Percentiles rank a stretch among this genome's conserved stretches.
Conservation (phyloP, 306 rosid genomes). For the Fragaria ananassa region DNA sequence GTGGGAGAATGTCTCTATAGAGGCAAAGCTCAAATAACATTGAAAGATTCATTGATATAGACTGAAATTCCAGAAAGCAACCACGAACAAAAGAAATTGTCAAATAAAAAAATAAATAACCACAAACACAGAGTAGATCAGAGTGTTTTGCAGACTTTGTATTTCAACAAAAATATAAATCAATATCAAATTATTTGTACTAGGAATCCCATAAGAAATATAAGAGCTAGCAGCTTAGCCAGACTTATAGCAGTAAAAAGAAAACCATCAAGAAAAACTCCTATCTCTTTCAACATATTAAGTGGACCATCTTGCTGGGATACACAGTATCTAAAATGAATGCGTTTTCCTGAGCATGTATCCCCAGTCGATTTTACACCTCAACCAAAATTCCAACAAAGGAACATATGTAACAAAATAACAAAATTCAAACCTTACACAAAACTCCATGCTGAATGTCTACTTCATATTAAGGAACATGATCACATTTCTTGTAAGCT, state of each 20-base stretch:
- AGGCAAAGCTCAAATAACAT: neutral
- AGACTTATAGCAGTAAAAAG: conserved; percentile 47
- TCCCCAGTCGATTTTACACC: conserved; percentile 44
- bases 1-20: neutral
- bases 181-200: conserved; percentile 42
- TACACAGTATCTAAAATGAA: conserved; percentile 58
- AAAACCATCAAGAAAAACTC: conserved; percentile 30
- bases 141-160: conserved; percentile 21
- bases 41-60: neutral
- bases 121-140: neutral
- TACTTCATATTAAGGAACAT: conserved; percentile 60
- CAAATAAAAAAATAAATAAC: too few relatives aligned
- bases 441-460: conserved; percentile 60
- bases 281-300: conserved; percentile 49
- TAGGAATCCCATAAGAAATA: conserved; percentile 47
- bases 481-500: conserved; percentile 58
- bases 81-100: neutral
- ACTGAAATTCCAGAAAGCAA: neutral
- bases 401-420: conserved; percentile 47
- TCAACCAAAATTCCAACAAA: conserved; percentile 67
- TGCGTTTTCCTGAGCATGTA: conserved; percentile 44
- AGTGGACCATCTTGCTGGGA: conserved; percentile 39
- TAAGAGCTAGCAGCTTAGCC: conserved; percentile 55
- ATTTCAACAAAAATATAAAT: conserved; percentile 23
- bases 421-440: conserved; percentile 62